Conservation (phyloP, 1,139 yeast species). For the Debaryomycetaceae sp. region DNA sequence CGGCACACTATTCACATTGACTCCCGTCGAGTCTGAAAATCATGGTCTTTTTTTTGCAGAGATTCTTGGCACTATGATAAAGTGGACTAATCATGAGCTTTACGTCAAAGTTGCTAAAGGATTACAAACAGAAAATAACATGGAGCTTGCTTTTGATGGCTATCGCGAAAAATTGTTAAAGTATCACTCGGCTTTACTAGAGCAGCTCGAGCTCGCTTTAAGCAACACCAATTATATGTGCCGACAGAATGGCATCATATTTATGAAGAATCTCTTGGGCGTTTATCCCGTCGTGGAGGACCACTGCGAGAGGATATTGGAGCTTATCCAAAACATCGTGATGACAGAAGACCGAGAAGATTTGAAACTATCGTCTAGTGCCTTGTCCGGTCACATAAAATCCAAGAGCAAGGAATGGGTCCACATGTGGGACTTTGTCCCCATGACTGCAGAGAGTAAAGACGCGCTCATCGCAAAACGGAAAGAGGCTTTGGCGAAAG, state of each 20-base stretch:
- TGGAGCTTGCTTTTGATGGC: conserved; percentile 17
- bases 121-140: conserved; percentile 5
- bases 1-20: conserved; percentile 57
- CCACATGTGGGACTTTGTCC: conserved; percentile 46
- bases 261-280: conserved; percentile 56
- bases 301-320: conserved; percentile 49
- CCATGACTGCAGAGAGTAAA: conserved; percentile 26
- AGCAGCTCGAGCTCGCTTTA: conserved; percentile 39
- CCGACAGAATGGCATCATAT: conserved; percentile 69
- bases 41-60: conserved; percentile 65
- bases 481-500: conserved; percentile 11
- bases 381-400: conserved; percentile 62
- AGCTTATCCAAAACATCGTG: conserved; percentile 38
- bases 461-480: conserved; percentile 13
- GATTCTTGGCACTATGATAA: conserved; percentile 34
- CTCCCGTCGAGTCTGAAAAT: conserved; percentile 74
- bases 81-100: conserved; percentile 25
- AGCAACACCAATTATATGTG: conserved; percentile 62
- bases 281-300: conserved; percentile 61
- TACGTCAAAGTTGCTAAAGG: conserved; percentile 7
- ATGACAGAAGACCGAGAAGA: conserved; percentile 63
- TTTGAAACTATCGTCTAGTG: conserved; percentile 67
- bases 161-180: conserved; percentile 36
- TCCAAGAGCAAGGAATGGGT: conserved; percentile 50
- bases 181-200: conserved; percentile 44